phyloP scores from a whole-genome alignment of 2,329 filamentous ascomycete species.

The Zopfia rhizophila region DNA sequence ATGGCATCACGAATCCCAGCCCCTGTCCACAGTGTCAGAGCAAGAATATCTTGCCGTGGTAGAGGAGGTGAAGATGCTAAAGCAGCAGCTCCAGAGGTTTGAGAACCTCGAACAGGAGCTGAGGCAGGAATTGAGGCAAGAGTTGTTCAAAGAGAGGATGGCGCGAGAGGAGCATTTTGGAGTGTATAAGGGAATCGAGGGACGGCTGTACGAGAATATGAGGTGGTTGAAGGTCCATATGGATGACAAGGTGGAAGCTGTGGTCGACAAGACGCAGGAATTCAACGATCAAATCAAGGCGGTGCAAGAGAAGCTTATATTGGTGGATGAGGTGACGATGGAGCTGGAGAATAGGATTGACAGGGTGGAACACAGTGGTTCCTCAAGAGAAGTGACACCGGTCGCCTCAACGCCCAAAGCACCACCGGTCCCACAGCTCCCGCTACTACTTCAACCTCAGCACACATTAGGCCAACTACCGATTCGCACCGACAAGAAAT shows the following conservation, averaged over 20 bases:
- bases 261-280: slow-evolving; percentile 52
- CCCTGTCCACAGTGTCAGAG: slow-evolving; percentile 44
- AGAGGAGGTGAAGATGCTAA: slow-evolving; percentile 50
- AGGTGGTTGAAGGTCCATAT: slow-evolving; percentile 49
- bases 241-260: slow-evolving; percentile 53
- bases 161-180: slow-evolving; percentile 46
- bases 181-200: slow-evolving; percentile 46
- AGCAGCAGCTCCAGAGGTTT: slow-evolving; percentile 44
- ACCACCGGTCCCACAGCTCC: slow-evolving; percentile 40
- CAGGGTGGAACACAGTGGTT: slow-evolving; percentile 39
- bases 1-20: slow-evolving; percentile 56
- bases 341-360: slow-evolving; percentile 52
- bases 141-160: slow-evolving; percentile 47
- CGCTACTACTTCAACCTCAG: slow-evolving; percentile 40
- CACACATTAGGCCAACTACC: slow-evolving; percentile 45
- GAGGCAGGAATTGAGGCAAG: slow-evolving; percentile 50
- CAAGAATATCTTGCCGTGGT: slow-evolving; percentile 49
- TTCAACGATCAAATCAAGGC: slow-evolving; percentile 50
- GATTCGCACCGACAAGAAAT: slow-evolving; percentile 51
- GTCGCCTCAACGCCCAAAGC: slow-evolving; percentile 40
- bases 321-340: slow-evolving; percentile 54
- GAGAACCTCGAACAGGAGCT: slow-evolving; percentile 46
- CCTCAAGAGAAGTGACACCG: slow-evolving; percentile 43
- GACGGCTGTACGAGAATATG: slow-evolving; percentile 52
- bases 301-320: slow-evolving; percentile 47